Percentiles rank a stretch among this genome's conserved stretches.
Conservation (phyloP, 345 rosid species). For the Viola odorata region DNA sequence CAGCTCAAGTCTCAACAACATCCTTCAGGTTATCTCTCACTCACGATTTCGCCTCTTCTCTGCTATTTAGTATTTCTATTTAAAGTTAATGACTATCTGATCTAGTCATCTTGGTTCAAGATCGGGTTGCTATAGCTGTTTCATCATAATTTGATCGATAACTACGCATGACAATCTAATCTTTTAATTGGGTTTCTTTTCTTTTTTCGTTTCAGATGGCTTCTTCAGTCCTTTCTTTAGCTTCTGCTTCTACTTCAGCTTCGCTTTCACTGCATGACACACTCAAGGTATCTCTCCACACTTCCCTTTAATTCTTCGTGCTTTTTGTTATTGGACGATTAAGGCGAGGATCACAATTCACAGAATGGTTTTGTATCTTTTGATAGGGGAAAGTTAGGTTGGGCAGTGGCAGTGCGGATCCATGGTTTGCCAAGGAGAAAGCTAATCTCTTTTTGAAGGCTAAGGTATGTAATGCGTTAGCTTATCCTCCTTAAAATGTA, state of each 20-base stretch:
- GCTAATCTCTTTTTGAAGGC: slow-evolving; percentile 34
- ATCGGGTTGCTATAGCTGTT: no score
- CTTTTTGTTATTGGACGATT: background rate
- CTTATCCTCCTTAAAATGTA: background rate
- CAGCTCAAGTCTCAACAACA: background rate
- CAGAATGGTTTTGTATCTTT: slow-evolving; percentile 1
- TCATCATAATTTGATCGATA: no score
- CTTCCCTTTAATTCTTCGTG: background rate
- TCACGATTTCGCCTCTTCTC: no score
- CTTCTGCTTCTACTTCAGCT: slow-evolving; percentile 40
- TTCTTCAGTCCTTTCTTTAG: slow-evolving; percentile 54
- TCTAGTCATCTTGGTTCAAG: no score
- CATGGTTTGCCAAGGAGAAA: slow-evolving; percentile 27
- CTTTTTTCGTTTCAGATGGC: slow-evolving; percentile 40
- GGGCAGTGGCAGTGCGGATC: slow-evolving; percentile 33
- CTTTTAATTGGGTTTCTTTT: no score
- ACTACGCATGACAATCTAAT: no score
- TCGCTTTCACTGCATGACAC: slow-evolving; percentile 43
- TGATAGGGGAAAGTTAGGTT: slow-evolving; percentile 55
- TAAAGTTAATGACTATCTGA: no score
- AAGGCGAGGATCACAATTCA: background rate
- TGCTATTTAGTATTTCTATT: no score
- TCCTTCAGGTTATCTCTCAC: background rate
- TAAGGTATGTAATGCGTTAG: slow-evolving; percentile 32
- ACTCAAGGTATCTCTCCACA: slow-evolving; percentile 42